phyloP scores from a whole-genome alignment of 305 asterid genomes.

The Euphrasia arctica region DNA sequence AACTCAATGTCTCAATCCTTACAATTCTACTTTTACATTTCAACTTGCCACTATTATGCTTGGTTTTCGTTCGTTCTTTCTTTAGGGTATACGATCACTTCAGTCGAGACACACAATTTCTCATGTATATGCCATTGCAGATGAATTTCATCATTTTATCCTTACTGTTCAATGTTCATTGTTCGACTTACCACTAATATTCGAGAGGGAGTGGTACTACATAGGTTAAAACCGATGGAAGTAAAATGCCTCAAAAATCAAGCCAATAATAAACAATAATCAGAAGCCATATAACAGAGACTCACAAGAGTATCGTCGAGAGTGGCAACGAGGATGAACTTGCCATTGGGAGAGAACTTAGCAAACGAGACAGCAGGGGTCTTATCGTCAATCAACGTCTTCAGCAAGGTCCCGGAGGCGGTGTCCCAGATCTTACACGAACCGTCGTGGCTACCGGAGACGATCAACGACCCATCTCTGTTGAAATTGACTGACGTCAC shows the following conservation, averaged over 20 bases:
- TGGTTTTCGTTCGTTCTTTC: too few relatives aligned
- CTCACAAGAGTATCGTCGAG: constrained; percentile 84
- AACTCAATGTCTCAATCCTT: too few relatives aligned
- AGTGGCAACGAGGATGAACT: constrained; percentile 75
- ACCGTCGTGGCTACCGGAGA: constrained; percentile 79
- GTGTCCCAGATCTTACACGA: constrained; percentile 89
- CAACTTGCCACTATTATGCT: too few relatives aligned
- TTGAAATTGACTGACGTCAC: constrained; percentile 79
- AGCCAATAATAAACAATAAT: background rate
- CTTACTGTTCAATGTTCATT: too few relatives aligned
- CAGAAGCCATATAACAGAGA: background rate
- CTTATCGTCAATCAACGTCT: constrained; percentile 72
- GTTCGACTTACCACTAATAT: too few relatives aligned
- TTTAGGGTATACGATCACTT: too few relatives aligned
- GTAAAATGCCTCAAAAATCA: background rate
- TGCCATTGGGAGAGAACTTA: constrained; percentile 92
- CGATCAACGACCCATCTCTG: constrained; percentile 78
- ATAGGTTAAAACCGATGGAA: background rate
- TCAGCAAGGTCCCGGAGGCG: constrained; percentile 50
- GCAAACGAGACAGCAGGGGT: constrained; percentile 67
- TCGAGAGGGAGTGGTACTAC: too few relatives aligned
- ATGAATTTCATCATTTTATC: too few relatives aligned
- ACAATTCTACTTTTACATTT: too few relatives aligned
- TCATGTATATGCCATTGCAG: too few relatives aligned
- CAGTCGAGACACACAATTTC: too few relatives aligned